Evolutionary conservation across 805 yeast species (phyloP).

Genomic region (Sugiyamaella boreocaroliniensis): DNA sequence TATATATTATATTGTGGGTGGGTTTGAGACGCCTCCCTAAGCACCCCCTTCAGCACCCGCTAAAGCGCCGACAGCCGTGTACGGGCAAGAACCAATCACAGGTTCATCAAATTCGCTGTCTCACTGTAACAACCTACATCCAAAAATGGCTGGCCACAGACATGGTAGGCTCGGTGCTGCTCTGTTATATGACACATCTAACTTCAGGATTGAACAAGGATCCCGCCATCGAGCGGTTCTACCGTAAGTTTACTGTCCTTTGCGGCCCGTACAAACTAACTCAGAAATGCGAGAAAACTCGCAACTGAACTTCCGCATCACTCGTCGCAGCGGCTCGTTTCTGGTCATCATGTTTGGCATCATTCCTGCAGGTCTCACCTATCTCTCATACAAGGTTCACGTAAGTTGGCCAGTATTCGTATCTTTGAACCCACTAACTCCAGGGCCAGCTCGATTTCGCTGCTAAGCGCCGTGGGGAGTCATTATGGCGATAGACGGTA

Average conservation of each 20-base stretch:
- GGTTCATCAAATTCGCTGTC: background rate
- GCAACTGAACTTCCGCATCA: slow-evolving; percentile 27
- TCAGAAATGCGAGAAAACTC: slow-evolving; percentile 28
- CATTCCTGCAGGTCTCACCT: slow-evolving; percentile 32
- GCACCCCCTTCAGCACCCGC: background rate
- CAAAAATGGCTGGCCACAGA: slow-evolving; percentile 13
- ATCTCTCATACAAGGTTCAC: slow-evolving; percentile 29
- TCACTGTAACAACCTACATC: background rate
- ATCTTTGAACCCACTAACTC: background rate
- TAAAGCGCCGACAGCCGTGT: background rate
- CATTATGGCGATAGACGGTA: slow-evolving; percentile 14
- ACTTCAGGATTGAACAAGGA: slow-evolving; percentile 26
- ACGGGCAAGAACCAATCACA: background rate
- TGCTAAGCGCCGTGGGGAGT: slow-evolving; percentile 21
- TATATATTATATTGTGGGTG: too few species aligned
- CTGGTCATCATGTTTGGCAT: slow-evolving; percentile 26
- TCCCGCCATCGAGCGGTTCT: slow-evolving; percentile 31
- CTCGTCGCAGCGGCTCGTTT: slow-evolving; percentile 26
- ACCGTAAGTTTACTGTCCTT: slow-evolving; percentile 9
- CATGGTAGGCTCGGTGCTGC: slow-evolving; percentile 1
- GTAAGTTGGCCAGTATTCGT: slow-evolving; percentile 4
- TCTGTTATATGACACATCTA: background rate
- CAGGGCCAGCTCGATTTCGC: slow-evolving; percentile 18
- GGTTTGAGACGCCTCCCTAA: background rate
- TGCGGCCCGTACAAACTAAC: slow-evolving; percentile 1